Evolutionary conservation across 2,329 filamentous ascomycete species (phyloP).

Genomic region (Penicillium polonicum): DNA sequence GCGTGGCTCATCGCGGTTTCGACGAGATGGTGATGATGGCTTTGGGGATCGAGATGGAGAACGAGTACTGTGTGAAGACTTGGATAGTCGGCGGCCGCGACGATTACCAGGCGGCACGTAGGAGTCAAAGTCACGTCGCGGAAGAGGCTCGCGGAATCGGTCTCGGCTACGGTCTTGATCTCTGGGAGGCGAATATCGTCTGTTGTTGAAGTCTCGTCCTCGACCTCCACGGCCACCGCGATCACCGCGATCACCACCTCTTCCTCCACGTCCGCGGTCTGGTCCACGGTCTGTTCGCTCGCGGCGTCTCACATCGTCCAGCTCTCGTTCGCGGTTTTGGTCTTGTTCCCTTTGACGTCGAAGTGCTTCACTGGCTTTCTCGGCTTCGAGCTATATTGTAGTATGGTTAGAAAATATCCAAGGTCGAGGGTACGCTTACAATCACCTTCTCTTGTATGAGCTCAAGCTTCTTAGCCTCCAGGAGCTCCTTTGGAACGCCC

Average conservation of each 20-base stretch:
- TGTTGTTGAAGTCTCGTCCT: conserved; percentile 46
- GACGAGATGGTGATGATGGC: conserved; percentile 23
- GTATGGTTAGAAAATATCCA: conserved; percentile 10
- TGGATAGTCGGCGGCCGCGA: conserved; percentile 40
- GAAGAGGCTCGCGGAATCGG: conserved; percentile 45
- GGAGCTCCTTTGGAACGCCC: conserved; percentile 87
- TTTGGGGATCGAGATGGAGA: conserved; percentile 35
- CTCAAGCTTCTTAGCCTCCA: conserved; percentile 95
- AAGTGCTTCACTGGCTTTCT: conserved; percentile 74
- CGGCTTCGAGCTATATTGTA: conserved; percentile 67
- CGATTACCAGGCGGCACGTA: conserved; percentile 54
- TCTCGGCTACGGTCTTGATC: conserved; percentile 45
- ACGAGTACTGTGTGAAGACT: conserved; percentile 31
- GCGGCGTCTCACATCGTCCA: conserved; percentile 64
- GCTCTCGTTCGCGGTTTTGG: conserved; percentile 67
- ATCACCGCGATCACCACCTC: conserved; percentile 38
- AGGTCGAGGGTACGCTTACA: too few relatives aligned
- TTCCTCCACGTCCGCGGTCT: conserved; percentile 39
- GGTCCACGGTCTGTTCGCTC: conserved; percentile 33
- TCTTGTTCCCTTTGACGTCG: conserved; percentile 70
- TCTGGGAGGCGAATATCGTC: conserved; percentile 54
- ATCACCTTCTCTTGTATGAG: conserved; percentile 88
- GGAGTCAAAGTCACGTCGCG: conserved; percentile 54
- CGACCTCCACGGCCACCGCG: conserved; percentile 32
- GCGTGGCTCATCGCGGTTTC: conserved; percentile 30